Conservation (phyloP, 176 grass and related monocot species). For the Poa annua region DNA sequence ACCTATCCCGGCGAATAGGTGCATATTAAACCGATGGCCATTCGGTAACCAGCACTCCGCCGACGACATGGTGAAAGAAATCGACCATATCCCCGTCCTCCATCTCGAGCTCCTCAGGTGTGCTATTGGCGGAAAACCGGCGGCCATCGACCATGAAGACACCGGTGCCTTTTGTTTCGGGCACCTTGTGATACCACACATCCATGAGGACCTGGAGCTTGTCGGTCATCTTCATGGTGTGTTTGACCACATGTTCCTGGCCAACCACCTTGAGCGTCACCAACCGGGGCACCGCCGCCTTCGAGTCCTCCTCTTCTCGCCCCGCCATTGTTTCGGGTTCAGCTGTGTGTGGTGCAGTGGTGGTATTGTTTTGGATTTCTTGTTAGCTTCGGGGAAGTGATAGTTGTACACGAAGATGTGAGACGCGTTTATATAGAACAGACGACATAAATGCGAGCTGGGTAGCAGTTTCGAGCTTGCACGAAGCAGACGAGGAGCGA, state of each 20-base stretch:
- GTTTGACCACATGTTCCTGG: not conserved
- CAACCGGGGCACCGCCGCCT: not conserved
- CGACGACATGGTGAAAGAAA: not conserved
- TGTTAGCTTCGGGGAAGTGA: too few relatives aligned
- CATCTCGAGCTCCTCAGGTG: not conserved
- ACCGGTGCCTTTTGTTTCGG: not conserved
- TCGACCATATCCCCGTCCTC: not conserved
- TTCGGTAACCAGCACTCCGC: not conserved
- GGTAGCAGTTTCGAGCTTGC: too few relatives aligned
- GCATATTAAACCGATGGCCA: not conserved
- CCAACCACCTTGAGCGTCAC: conserved; percentile 16
- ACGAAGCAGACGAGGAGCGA: too few relatives aligned
- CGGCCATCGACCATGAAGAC: not conserved
- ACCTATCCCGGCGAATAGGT: too few relatives aligned
- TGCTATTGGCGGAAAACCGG: not conserved
- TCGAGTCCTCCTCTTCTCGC: not conserved
- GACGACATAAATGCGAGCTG: too few relatives aligned
- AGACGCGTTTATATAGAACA: too few relatives aligned
- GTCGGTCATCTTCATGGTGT: not conserved
- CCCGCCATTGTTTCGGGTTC: too few relatives aligned
- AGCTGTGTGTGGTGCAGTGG: too few relatives aligned
- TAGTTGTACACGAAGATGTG: too few relatives aligned
- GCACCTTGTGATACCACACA: conserved; percentile 2
- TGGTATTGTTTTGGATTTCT: too few relatives aligned
- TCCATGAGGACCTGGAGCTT: conserved; percentile 20